phyloP scores from a whole-genome alignment of 2,329 filamentous ascomycete genomes.

The Tolypocladium cylindrosporum region DNA sequence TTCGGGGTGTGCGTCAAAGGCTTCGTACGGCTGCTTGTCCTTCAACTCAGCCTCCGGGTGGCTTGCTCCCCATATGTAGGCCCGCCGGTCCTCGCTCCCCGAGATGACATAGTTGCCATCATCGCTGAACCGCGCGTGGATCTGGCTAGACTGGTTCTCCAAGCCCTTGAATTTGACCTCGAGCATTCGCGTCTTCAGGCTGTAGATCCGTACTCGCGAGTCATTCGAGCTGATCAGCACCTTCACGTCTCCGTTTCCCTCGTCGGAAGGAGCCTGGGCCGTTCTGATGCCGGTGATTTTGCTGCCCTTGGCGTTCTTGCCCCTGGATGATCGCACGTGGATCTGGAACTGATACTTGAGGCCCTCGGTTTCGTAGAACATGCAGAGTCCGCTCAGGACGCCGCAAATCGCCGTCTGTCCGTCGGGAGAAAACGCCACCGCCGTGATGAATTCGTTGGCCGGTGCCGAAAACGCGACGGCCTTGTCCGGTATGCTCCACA shows the following conservation, averaged over 20 bases:
- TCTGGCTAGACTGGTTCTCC: constrained; percentile 83
- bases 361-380: constrained; percentile 89
- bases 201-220: constrained; percentile 83
- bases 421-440: constrained; percentile 87
- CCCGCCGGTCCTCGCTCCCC: constrained; percentile 82
- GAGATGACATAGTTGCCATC: constrained; percentile 81
- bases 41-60: constrained; percentile 50
- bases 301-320: constrained; percentile 90
- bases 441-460: constrained; percentile 80
- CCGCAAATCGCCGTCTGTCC: constrained; percentile 85
- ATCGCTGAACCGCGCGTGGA: constrained; percentile 80
- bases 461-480: constrained; percentile 74
- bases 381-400: constrained; percentile 72
- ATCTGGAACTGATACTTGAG: constrained; percentile 77
- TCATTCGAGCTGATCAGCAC: constrained; percentile 91
- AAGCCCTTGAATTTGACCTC: constrained; percentile 89
- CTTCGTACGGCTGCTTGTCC: constrained; percentile 76
- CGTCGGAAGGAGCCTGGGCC: constrained; percentile 39
- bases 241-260: constrained; percentile 58
- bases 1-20: constrained; percentile 81
- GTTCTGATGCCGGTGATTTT: constrained; percentile 95
- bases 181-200: constrained; percentile 70
- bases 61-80: constrained; percentile 72
- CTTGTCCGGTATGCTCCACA: constrained; percentile 98
- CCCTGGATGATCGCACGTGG: constrained; percentile 84